A percentile compares a stretch with the other conserved stretches of the same genome.
Evolutionary conservation across 495 filamentous ascomycete genomes (phyloP).

Genomic region (Penicillium odoratum): DNA sequence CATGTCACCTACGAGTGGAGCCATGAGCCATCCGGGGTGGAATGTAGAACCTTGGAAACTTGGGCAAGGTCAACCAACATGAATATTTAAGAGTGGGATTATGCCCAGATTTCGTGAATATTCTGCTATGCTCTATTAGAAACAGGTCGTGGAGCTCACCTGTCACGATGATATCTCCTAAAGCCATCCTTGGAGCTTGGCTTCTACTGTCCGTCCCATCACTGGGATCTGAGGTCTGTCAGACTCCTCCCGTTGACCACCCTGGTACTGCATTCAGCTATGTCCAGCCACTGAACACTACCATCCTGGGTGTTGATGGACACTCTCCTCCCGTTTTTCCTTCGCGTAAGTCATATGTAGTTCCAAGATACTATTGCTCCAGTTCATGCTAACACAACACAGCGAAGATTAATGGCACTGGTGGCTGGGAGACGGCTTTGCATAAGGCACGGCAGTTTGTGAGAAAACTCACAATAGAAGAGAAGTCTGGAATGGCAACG

Average conservation of each 20-base stretch:
- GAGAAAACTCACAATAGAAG: slow-evolving; percentile 68
- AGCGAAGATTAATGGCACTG: slow-evolving; percentile 40
- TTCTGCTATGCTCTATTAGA: neutral
- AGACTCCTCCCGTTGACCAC: slow-evolving; percentile 2
- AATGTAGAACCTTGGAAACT: neutral
- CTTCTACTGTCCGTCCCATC: neutral
- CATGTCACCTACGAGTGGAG: slow-evolving; percentile 1
- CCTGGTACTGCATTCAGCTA: slow-evolving; percentile 18
- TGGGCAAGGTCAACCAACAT: neutral
- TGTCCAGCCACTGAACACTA: slow-evolving; percentile 29
- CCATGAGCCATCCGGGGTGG: slow-evolving; percentile 4
- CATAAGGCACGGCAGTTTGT: slow-evolving; percentile 68
- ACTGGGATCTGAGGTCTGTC: slow-evolving; percentile 1
- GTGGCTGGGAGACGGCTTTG: slow-evolving; percentile 53
- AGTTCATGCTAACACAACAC: slow-evolving; percentile 1
- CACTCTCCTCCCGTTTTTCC: slow-evolving; percentile 24
- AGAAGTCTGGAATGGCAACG: slow-evolving; percentile 84
- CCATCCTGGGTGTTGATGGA: slow-evolving; percentile 25
- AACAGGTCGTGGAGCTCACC: neutral
- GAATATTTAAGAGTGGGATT: neutral
- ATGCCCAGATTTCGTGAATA: neutral
- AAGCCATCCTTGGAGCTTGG: neutral
- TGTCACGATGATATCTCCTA: neutral
- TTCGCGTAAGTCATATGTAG: slow-evolving; percentile 19
- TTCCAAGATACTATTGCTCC: neutral